These are phyloP conservation scores for barrel medic (Medicago truncatula) DNA, from an alignment of 306 rosid species.

Conservation along the genomic window MtrunA17r5.0-ANR NC_053042.1:7148001-7148500, in stretches of 20 bases:
- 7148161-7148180: slow-evolving; percentile 48
- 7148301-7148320: slow-evolving; percentile 52
- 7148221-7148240: slow-evolving; percentile 45
- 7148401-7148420: slow-evolving; percentile 49
- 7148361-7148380: slow-evolving; percentile 38
- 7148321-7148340: slow-evolving; percentile 40
- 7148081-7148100: slow-evolving; percentile 6
- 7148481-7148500: slow-evolving; percentile 32
- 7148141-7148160: slow-evolving; percentile 58
- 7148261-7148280: slow-evolving; percentile 43
- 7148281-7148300: slow-evolving; percentile 56
- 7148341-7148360: slow-evolving; percentile 56
- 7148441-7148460: slow-evolving; percentile 44
- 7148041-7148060: not conserved
- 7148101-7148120: not conserved
- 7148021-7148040: slow-evolving; percentile 63
- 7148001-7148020: slow-evolving; percentile 47
- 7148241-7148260: slow-evolving; percentile 43
- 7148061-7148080: not conserved
- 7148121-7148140: slow-evolving; percentile 16
- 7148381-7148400: slow-evolving; percentile 35
- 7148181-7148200: slow-evolving; percentile 49
- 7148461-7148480: slow-evolving; percentile 28
- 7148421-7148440: slow-evolving; percentile 54
- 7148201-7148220: slow-evolving; percentile 62